These are phyloP conservation scores for Starmerella riodocensis DNA, from an alignment of 805 yeast species.

Conservation along the genomic window DNA sequence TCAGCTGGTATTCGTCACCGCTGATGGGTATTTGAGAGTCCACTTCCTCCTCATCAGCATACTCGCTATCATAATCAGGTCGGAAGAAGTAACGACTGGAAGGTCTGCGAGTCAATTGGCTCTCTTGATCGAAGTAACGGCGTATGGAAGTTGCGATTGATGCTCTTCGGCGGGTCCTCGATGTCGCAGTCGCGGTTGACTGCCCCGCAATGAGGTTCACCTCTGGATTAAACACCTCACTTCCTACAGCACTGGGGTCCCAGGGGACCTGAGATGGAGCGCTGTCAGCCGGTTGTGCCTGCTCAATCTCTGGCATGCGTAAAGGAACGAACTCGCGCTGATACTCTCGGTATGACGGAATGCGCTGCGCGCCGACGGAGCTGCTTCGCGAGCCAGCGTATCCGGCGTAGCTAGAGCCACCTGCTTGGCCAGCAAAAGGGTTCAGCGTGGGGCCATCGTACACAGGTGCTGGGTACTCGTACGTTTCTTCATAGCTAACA, in stretches of 20 bases:
- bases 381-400: neutral
- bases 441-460: neutral
- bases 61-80: constrained; percentile 12
- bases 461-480: constrained; percentile 7
- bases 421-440: neutral
- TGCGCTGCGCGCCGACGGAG: constrained; percentile 1
- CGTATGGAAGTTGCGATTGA: constrained; percentile 11
- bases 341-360: neutral
- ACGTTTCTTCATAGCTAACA: neutral
- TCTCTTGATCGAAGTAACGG: constrained; percentile 13
- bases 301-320: neutral
- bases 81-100: neutral
- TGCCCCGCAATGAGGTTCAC: too few species aligned
- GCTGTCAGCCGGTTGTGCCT: neutral
- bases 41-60: constrained; percentile 22
- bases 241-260: too few species aligned
- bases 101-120: constrained; percentile 1
- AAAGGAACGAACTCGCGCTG: neutral
- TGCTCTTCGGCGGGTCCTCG: too few species aligned
- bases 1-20: constrained; percentile 30
- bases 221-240: neutral
- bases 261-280: too few species aligned
- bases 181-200: too few species aligned
- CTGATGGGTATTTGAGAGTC: constrained; percentile 28
- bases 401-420: neutral